These are phyloP conservation scores for Xylaria sp. DNA, from an alignment of 2,329 filamentous ascomycete species.

Conservation along the genomic window DNA sequence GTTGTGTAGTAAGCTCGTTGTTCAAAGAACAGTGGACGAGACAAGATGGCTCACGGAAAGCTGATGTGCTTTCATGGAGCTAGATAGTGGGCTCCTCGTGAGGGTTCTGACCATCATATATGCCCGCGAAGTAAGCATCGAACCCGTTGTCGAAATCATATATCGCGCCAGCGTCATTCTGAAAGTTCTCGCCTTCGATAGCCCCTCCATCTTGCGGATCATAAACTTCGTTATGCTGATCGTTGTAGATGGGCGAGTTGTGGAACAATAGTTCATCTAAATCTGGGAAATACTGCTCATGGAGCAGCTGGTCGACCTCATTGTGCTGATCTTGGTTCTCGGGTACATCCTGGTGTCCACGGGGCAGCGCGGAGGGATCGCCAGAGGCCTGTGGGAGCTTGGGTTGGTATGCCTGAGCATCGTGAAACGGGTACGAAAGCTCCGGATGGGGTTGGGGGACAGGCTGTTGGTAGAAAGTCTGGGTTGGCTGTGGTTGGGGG, in stretches of 20 bases:
- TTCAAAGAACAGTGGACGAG: too few species aligned
- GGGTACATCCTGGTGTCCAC: background rate
- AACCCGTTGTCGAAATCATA: background rate
- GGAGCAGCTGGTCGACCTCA: background rate
- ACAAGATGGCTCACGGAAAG: background rate
- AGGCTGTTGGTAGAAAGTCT: background rate
- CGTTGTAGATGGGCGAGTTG: background rate
- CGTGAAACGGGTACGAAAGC: background rate
- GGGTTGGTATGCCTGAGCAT: background rate
- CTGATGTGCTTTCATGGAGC: background rate
- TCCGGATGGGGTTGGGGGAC: background rate
- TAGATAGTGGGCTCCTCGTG: background rate
- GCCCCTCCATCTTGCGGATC: background rate
- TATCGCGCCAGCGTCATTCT: background rate
- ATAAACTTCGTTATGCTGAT: background rate
- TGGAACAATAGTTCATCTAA: background rate
- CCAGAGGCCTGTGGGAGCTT: background rate
- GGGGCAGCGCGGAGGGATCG: background rate
- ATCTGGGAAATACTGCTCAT: background rate
- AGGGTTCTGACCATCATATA: background rate
- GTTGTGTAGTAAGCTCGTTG: too few species aligned
- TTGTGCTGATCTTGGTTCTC: background rate
- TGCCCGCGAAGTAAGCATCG: background rate
- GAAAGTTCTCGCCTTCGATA: background rate
- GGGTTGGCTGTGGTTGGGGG: background rate